Percentiles rank a stretch among this genome's conserved stretches.
These are phyloP conservation scores for Aspergillus amoenus DNA, from an alignment of 2,329 filamentous ascomycete genomes.

Conservation along the genomic window DNA sequence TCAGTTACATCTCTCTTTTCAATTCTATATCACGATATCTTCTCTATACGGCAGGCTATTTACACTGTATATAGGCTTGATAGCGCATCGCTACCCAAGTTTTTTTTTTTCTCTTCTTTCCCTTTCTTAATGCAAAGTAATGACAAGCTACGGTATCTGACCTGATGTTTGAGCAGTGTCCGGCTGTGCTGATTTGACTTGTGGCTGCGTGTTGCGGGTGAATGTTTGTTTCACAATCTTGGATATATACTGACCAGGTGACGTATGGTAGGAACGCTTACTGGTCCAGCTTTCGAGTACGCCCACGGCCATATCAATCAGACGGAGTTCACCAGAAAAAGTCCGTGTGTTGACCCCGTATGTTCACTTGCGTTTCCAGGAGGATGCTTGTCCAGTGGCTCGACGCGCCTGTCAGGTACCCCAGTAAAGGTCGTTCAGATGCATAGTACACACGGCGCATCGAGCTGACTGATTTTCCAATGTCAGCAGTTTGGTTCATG, in stretches of 20 bases:
- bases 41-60: neutral
- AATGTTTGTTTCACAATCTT: too few species aligned
- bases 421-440: neutral
- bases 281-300: too few species aligned
- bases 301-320: neutral
- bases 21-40: neutral
- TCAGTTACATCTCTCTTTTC: neutral
- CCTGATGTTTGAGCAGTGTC: neutral
- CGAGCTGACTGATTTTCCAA: neutral
- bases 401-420: neutral
- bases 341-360: neutral
- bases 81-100: neutral
- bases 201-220: neutral
- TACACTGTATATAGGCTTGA: neutral
- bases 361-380: neutral
- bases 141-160: neutral
- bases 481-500: neutral
- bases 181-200: neutral
- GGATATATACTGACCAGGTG: too few species aligned
- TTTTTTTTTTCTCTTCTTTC: too few species aligned
- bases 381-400: neutral
- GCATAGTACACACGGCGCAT: neutral
- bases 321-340: neutral
- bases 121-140: too few species aligned
- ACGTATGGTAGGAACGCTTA: too few species aligned